phyloP scores from a whole-genome alignment of 305 asterid genomes.

The Fraxinus paxiana region DNA sequence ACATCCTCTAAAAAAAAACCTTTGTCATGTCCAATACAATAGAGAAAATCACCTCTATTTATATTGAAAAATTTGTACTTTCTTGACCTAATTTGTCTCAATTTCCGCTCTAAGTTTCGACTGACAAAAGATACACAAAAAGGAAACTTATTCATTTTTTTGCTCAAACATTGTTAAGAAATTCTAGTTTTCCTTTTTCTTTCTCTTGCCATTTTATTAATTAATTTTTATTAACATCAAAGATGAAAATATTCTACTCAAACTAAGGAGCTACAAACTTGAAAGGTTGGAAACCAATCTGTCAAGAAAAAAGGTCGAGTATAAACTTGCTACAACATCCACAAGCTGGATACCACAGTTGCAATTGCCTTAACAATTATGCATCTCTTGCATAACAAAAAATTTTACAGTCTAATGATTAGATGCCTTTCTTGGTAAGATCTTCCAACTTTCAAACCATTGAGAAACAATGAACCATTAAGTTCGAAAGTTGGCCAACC shows the following conservation, averaged over 20 bases:
- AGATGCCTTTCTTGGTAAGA: not conserved
- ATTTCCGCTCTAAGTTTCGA: no score
- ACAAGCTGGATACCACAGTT: not conserved
- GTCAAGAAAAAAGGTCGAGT: not conserved
- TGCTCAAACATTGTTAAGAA: not conserved
- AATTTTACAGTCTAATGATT: not conserved
- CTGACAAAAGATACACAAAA: not conserved
- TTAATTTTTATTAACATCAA: no score
- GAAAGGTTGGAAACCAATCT: not conserved
- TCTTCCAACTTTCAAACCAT: not conserved
- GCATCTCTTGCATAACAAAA: not conserved
- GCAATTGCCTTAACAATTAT: not conserved
- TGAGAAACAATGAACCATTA: not conserved
- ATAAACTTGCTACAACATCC: not conserved
- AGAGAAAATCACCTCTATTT: no score
- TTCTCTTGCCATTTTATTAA: no score
- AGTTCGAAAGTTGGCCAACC: conserved; percentile 44
- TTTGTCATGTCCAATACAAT: no score
- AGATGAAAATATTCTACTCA: no score
- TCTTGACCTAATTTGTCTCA: no score
- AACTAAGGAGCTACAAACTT: not conserved
- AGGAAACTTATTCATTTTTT: not conserved
- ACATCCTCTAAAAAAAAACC: not conserved
- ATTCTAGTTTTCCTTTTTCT: no score
- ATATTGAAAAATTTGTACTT: no score